These are phyloP conservation scores for Nidularia pulvinata DNA, from an alignment of 768 basidiomycete genomes.

Conservation along the genomic window DNA sequence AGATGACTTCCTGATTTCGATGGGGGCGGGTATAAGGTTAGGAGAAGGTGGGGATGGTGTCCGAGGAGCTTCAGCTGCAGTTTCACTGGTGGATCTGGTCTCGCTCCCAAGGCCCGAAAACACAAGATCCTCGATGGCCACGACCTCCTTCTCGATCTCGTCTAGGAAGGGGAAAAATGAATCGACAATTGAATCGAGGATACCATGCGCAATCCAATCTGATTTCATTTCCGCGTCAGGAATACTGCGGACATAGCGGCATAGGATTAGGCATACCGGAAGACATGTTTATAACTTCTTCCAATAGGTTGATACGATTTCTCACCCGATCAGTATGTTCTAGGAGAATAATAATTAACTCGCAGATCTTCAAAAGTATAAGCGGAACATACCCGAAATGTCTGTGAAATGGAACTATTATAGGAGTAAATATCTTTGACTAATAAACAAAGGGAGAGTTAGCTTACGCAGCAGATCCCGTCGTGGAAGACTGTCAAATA, in stretches of 20 bases:
- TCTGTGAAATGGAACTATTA: constrained; percentile 88
- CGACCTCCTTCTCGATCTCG: constrained; percentile 80
- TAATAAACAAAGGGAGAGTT: too few species aligned
- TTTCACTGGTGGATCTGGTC: not conserved
- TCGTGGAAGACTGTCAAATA: constrained; percentile 89
- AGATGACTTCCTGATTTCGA: not conserved
- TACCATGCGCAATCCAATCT: constrained; percentile 96
- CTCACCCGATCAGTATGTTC: constrained; percentile 82
- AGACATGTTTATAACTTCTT: constrained; percentile 64
- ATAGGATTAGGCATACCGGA: constrained; percentile 48
- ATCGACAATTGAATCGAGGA: constrained; percentile 93
- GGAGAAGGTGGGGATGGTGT: not conserved
- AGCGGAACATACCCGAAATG: constrained; percentile 63
- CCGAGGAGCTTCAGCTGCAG: not conserved
- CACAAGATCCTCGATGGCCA: constrained; percentile 74
- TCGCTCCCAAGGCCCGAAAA: constrained; percentile 24
- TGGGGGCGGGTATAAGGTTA: not conserved
- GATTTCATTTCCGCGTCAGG: constrained; percentile 2
- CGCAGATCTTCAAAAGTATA: not conserved
- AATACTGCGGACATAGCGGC: not conserved
- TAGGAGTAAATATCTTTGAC: too few species aligned
- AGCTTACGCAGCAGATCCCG: constrained; percentile 76
- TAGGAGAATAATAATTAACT: constrained; percentile 12
- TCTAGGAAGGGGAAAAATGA: constrained; percentile 87
- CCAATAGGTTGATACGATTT: constrained; percentile 64